Conservation (phyloP, 139 green algal genomes). For the Chlorella sp. region DNA sequence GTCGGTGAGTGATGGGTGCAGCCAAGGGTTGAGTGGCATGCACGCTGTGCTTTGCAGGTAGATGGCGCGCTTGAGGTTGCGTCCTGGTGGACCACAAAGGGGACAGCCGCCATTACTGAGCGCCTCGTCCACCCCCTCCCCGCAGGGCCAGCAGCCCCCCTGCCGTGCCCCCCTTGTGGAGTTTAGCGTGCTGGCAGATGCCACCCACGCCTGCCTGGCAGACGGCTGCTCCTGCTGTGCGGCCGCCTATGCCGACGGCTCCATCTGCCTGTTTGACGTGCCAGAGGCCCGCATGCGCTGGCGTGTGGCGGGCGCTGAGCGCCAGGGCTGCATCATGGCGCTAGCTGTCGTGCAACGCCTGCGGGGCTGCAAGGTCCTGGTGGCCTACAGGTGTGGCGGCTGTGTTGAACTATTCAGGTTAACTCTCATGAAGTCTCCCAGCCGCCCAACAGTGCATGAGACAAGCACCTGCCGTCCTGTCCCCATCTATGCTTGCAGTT, state of each 20-base stretch:
- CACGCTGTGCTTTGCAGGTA: no score
- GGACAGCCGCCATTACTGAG: no score
- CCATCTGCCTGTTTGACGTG: slow-evolving; percentile 19
- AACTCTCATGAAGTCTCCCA: no score
- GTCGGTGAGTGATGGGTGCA: no score
- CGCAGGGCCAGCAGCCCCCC: not conserved
- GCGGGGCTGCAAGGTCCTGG: slow-evolving; percentile 1
- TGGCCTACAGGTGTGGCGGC: slow-evolving; percentile 3
- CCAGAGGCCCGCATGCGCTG: not conserved
- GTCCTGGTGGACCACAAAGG: no score
- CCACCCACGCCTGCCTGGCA: slow-evolving; percentile 13
- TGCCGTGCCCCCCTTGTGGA: slow-evolving; percentile 1
- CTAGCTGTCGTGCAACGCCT: slow-evolving; percentile 12
- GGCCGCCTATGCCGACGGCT: not conserved
- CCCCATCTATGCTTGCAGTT: not conserved
- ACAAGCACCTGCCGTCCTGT: no score
- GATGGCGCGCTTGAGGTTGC: no score
- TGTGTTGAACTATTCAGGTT: not conserved
- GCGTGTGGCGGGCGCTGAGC: not conserved
- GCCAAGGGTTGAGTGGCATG: no score
- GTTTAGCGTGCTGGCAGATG: not conserved
- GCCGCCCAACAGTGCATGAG: no score
- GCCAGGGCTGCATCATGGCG: not conserved
- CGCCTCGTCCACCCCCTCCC: no score
- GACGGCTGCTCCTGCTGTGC: slow-evolving; percentile 1